Base-by-base conservation (phyloP, 2,329 filamentous ascomycete species). In the Aspergillus fumigatiaffinis region DNA sequence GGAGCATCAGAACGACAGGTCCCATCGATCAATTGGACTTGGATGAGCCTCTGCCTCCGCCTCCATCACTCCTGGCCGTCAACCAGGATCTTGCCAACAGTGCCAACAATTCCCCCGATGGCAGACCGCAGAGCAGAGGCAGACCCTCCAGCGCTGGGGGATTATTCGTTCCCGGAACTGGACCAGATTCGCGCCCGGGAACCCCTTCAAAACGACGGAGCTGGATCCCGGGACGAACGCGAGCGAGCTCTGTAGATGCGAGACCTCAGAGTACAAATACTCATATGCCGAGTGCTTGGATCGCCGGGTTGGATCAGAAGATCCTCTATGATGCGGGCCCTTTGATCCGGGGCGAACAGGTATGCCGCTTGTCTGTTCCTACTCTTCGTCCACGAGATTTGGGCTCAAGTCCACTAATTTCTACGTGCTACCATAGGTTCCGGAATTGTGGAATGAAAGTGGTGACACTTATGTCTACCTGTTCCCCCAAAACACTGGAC, bases 381-480 rank as follows among this genome's bases (percentile, higher is more conserved):
- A 32, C 51, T 14, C 14, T 53, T 23, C 20, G 38, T 42, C 48
- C 17, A 44, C 41, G 12, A 23, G 4, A 17, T 10, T n/a, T 47
- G 6, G 46, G 21, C 4, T 38, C 20, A 7, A 42, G 20, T 51
- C 48, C 17, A 54, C 56, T 60, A 58, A 61, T 46, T 41, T 46
- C 53, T 52, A 51, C 63, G 29, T 10, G 21, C 20, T 25, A 56
- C 32, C 17, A 28, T 60, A 83, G 80, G 76, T 85, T 17, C 68
- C 76, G 5, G 85, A 87, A 64, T 69, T 87, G 8, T 88, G 85
- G 85, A 82, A 86, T 62, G 81, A 85, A 3, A 69, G 79, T 50
- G 85, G 82, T n/a, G 84, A 87, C 67, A 86, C 84, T 14, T 79
- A 81, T 59, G 77, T 88, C n/a, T 84, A 87, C 64, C 76, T 87